Evolutionary conservation across 78 protist species (phyloP).

Genomic region (Dictyostelium firmibasis): DNA sequence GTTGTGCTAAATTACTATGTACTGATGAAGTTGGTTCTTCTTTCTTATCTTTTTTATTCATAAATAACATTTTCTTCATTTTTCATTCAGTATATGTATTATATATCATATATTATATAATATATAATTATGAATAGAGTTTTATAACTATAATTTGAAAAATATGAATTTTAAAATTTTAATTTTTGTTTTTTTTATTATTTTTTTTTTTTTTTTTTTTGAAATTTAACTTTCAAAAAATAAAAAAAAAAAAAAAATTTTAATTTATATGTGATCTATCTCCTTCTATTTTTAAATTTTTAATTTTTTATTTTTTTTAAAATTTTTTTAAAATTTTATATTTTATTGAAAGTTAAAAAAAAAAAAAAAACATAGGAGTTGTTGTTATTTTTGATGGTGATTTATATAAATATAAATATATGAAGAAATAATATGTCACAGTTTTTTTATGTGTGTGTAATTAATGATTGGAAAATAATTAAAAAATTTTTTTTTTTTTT

Average conservation of each 20-base stretch:
- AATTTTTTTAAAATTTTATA: too few species aligned
- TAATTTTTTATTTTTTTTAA: too few species aligned
- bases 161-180: background rate
- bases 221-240: too few species aligned
- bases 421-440: background rate
- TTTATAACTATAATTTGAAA: too few species aligned
- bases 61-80: conserved; percentile 7
- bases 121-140: too few species aligned
- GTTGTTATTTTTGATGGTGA: background rate
- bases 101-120: background rate
- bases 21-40: background rate
- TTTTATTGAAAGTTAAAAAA: background rate
- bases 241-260: too few species aligned
- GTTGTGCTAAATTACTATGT: background rate
- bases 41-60: background rate
- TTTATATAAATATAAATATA: too few species aligned
- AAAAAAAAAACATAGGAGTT: too few species aligned
- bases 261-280: background rate
- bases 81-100: background rate
- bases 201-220: too few species aligned
- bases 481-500: too few species aligned
- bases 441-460: background rate
- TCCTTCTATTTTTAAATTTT: background rate
- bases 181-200: too few species aligned
- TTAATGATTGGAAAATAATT: background rate